Percentiles rank a stretch among this genome's conserved stretches.
These are phyloP conservation scores for Microascus cirrosus DNA, from an alignment of 2,329 filamentous ascomycete genomes.

Conservation along the genomic window DNA sequence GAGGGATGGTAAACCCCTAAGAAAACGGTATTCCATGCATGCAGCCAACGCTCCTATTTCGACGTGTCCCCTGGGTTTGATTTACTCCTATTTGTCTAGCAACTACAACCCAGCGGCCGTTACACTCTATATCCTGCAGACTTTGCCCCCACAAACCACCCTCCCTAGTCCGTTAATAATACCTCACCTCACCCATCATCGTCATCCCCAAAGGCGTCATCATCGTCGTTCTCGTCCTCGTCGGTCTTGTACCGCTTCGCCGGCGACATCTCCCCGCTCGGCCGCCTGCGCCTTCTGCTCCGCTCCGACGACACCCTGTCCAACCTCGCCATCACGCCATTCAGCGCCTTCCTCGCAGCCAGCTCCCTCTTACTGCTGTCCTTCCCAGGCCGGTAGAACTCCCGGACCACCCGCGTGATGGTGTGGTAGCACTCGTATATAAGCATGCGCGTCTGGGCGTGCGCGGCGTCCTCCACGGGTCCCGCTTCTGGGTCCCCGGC, in stretches of 20 bases:
- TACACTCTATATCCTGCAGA: not conserved
- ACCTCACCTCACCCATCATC: not conserved
- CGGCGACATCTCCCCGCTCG: slow-evolving; percentile 27
- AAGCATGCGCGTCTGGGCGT: slow-evolving; percentile 33
- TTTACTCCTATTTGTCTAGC: not conserved
- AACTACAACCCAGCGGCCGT: not conserved
- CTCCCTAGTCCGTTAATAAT: not conserved
- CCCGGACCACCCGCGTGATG: slow-evolving; percentile 36
- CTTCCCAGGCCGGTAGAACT: slow-evolving; percentile 40
- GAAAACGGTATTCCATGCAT: not conserved
- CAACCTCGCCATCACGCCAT: slow-evolving; percentile 24
- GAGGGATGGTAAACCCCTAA: not conserved
- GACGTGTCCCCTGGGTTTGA: not conserved
- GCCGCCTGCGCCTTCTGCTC: slow-evolving; percentile 16
- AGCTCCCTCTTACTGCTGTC: slow-evolving; percentile 40
- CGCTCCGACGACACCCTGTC: slow-evolving; percentile 6
- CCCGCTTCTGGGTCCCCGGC: slow-evolving; percentile 8
- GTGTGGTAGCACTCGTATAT: slow-evolving; percentile 50
- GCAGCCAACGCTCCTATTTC: not conserved
- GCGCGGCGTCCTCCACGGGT: slow-evolving; percentile 30
- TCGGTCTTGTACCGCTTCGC: slow-evolving; percentile 29
- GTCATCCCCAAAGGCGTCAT: not conserved
- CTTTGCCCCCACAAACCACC: not conserved
- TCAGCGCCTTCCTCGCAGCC: slow-evolving; percentile 38
- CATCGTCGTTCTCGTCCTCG: slow-evolving; percentile 2